Percentiles rank a stretch among this genome's conserved stretches.
These are phyloP conservation scores for Salvia miltiorrhiza DNA, from an alignment of 257 asterid species.

Conservation along the genomic window DNA sequence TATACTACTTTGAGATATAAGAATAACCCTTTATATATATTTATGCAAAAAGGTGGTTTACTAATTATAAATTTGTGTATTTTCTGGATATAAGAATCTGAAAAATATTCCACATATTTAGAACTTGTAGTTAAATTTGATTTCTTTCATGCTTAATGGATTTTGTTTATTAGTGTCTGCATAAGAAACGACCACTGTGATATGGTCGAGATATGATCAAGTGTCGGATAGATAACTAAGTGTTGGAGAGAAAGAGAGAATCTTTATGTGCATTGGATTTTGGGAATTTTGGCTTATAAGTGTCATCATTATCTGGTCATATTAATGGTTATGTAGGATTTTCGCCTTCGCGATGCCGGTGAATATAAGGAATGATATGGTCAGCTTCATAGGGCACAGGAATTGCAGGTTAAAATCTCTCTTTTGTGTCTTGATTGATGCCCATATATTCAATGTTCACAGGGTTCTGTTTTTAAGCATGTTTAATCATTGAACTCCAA, in stretches of 20 bases:
- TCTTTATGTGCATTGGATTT: no score
- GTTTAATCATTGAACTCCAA: background rate
- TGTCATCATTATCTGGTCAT: background rate
- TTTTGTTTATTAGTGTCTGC: no score
- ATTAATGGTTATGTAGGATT: slow-evolving; percentile 57
- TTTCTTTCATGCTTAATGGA: no score
- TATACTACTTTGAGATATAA: background rate
- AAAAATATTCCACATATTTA: no score
- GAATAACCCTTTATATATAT: background rate
- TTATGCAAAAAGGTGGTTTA: background rate
- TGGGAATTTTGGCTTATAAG: background rate
- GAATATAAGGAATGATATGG: slow-evolving; percentile 97
- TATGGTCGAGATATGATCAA: slow-evolving; percentile 29
- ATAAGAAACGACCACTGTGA: no score
- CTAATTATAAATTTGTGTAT: no score
- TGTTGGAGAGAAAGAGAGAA: no score
- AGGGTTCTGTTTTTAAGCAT: background rate
- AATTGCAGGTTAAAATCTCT: slow-evolving; percentile 61
- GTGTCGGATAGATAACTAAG: slow-evolving; percentile 29
- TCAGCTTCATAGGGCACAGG: slow-evolving; percentile 79
- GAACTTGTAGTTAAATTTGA: no score
- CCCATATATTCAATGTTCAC: background rate
- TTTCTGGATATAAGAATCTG: no score
- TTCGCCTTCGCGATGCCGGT: slow-evolving; percentile 66
- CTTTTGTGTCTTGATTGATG: slow-evolving; percentile 2